Conservation (phyloP, 371 early-diverging fungal species). For the Rhizomucor pusillus region DNA sequence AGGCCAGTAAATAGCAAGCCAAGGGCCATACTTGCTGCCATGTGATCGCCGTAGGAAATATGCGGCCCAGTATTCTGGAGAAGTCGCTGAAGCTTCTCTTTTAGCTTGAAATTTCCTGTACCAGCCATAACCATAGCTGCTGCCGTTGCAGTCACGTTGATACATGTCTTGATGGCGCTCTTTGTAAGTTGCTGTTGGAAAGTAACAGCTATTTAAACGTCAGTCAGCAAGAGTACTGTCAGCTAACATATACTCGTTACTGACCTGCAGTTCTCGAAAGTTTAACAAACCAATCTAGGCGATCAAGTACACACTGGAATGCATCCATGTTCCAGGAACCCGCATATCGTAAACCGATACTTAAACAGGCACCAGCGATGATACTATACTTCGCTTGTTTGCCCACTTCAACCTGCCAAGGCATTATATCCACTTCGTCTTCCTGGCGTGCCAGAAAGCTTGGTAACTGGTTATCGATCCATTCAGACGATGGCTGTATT, state of each 20-base stretch:
- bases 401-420: conserved; percentile 28
- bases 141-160: conserved; percentile 66
- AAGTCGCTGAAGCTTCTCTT: conserved; percentile 55
- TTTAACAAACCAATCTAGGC: conserved; percentile 49
- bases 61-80: conserved; percentile 38
- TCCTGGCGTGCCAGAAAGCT: conserved; percentile 34
- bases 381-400: conserved; percentile 68
- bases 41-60: conserved; percentile 76
- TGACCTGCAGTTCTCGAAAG: conserved; percentile 40
- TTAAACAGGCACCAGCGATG: conserved; percentile 76
- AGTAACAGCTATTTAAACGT: conserved; percentile 24
- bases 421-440: conserved; percentile 8
- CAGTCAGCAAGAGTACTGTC: not conserved
- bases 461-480: conserved; percentile 73
- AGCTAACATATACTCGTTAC: not conserved
- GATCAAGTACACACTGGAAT: conserved; percentile 40
- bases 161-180: conserved; percentile 50
- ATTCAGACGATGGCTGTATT: conserved; percentile 51
- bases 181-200: conserved; percentile 61
- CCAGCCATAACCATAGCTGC: conserved; percentile 82
- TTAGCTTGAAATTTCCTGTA: conserved; percentile 65
- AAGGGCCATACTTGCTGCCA: conserved; percentile 81
- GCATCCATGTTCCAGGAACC: conserved; percentile 67
- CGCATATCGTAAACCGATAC: conserved; percentile 77
- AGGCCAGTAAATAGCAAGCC: conserved; percentile 83